A percentile compares a stretch with the other conserved stretches of the same genome.
Evolutionary conservation across 2,329 filamentous ascomycete genomes (phyloP).

Genomic region (Colletotrichum trifolii): DNA sequence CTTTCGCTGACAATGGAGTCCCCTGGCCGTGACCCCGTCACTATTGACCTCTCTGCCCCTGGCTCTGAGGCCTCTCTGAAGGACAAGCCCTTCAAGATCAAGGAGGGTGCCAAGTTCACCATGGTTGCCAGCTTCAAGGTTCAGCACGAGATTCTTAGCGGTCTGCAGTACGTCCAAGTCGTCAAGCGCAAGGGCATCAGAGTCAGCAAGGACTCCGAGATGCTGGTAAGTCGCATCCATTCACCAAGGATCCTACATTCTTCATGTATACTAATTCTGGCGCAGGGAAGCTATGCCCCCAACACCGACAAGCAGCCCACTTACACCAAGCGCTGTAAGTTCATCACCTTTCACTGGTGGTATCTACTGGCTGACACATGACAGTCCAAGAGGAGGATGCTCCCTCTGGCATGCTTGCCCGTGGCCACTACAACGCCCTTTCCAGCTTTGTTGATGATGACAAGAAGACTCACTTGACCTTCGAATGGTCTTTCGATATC

Average conservation of each 20-base stretch:
- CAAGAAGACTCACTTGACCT: constrained; percentile 87
- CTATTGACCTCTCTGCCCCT: constrained; percentile 83
- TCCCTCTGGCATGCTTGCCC: constrained; percentile 87
- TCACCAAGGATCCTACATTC: constrained; percentile 24
- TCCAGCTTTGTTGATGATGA: constrained; percentile 97
- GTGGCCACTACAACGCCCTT: constrained; percentile 88
- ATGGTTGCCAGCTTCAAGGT: constrained; percentile 97
- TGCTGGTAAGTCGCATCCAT: constrained; percentile 78
- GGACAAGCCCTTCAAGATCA: constrained; percentile 95
- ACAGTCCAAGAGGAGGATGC: constrained; percentile 91
- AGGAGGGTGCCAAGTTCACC: constrained; percentile 92
- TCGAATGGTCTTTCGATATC: constrained; percentile 97
- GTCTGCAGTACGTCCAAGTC: constrained; percentile 94
- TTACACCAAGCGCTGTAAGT: constrained; percentile 93
- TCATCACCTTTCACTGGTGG: background rate
- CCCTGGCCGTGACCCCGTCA: constrained; percentile 83
- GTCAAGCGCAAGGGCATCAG: constrained; percentile 90
- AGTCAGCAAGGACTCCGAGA: constrained; percentile 94
- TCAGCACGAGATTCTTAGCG: constrained; percentile 94
- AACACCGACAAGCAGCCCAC: constrained; percentile 87
- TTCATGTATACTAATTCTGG: constrained; percentile 40
- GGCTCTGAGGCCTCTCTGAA: constrained; percentile 83
- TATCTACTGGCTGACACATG: constrained; percentile 29
- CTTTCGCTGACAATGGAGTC: constrained; percentile 89
- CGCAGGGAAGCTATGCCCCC: constrained; percentile 88